Evolutionary conservation across 2,329 filamentous ascomycete genomes (phyloP), one percentile per base, ranked within the genome.

Genomic region (Tolypocladium ophioglossoides): DNA sequence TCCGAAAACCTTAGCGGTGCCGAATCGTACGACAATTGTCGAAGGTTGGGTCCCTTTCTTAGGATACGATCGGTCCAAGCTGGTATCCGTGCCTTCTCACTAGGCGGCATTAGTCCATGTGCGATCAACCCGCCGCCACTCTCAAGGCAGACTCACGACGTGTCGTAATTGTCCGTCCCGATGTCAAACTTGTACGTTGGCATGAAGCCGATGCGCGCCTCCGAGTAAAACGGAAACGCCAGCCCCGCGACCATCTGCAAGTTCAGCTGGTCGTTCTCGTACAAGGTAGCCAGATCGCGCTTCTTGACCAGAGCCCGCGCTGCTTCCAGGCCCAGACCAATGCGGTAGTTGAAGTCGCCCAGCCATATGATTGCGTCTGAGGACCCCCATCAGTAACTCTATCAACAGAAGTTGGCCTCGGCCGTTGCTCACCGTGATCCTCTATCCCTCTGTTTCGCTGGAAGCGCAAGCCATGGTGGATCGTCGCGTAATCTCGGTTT

Each of bases 321-420:
- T 56, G 79, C 84, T 40, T 96, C 90, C 59, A 89, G 84, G 47
- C 79, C 80, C 55, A 97, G 77, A 1, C 91, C 92, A 62, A 99
- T 95, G 20, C 94, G 86, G 70, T 99, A 99, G 67, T 99, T 99
- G 75, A 99, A 99, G 69, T 99, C 94, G 6, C 94, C 94, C 44
- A 96, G 79, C 92, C 94, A 99, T 52, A 96, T 86, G 38, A 97
- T 86, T 24, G 88, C 79, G 61, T 85, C 82, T 79, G 47, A 30
- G 38, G 11, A 16, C 9, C 27, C 10, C 12, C 12, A 8, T 47
- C 27, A 47, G 44, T 9, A 12, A 12, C 9, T 9, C 5, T n/a
- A 16, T 47, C 1, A 3, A 1, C n/a, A 3, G 16, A 16, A 7
- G 2, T 4, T 12, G 18, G 27, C 18, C 10, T n/a, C 7, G 44